Conservation (phyloP, 495 filamentous ascomycete species). For the Cetradonia linearis region DNA sequence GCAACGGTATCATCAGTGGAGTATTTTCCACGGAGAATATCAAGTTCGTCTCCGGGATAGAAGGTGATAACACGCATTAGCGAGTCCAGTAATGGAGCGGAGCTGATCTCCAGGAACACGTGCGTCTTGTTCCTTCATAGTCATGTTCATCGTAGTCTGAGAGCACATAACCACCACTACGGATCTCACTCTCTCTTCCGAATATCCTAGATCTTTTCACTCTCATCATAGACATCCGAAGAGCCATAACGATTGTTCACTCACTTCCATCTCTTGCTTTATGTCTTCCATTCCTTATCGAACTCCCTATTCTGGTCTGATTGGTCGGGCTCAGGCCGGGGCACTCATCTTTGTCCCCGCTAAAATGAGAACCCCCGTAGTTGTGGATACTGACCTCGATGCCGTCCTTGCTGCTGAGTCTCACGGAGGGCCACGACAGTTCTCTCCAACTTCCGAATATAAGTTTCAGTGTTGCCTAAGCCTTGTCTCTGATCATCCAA, state of each 20-base stretch:
- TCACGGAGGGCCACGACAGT: slow-evolving; percentile 5
- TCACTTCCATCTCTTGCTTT: slow-evolving; percentile 21
- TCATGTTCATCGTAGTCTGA: slow-evolving; percentile 21
- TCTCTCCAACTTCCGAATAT: slow-evolving; percentile 12
- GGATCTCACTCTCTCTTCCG: slow-evolving; percentile 16
- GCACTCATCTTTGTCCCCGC: slow-evolving; percentile 7
- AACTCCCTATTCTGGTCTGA: not conserved
- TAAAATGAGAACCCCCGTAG: not conserved
- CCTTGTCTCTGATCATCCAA: not conserved
- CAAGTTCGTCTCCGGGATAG: slow-evolving; percentile 23
- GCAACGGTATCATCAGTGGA: slow-evolving; percentile 12
- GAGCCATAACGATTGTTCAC: slow-evolving; percentile 17
- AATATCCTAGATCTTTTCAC: slow-evolving; percentile 22
- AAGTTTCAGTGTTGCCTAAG: slow-evolving; percentile 5
- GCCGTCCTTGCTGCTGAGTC: not conserved
- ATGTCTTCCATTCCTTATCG: slow-evolving; percentile 16
- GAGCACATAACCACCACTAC: slow-evolving; percentile 16
- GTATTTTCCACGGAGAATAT: slow-evolving; percentile 18
- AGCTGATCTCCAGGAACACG: slow-evolving; percentile 16
- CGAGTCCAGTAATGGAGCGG: slow-evolving; percentile 15
- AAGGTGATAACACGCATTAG: slow-evolving; percentile 19
- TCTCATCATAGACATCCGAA: slow-evolving; percentile 19
- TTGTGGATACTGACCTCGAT: slow-evolving; percentile 2
- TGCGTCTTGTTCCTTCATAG: slow-evolving; percentile 19
- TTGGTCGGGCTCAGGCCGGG: not conserved